phyloP scores from a whole-genome alignment of 805 yeast genomes.

The Yamadazyma nakazawae region DNA sequence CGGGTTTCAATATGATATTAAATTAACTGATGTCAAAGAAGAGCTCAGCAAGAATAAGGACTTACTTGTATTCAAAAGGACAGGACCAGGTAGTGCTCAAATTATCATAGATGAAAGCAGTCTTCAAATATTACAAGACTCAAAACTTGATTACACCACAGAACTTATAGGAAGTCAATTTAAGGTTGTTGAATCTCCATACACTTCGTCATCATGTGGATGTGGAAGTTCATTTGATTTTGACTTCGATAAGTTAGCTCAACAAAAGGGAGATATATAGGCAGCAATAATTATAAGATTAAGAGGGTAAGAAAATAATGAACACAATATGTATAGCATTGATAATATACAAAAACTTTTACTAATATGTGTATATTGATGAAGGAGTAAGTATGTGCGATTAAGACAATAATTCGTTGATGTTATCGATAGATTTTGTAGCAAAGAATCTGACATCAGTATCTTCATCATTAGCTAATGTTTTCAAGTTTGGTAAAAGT shows the following conservation, averaged over 20 bases:
- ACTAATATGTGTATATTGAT: not conserved
- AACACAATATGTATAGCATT: too few relatives aligned
- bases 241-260: constrained; percentile 42
- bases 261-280: constrained; percentile 14
- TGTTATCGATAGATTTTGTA: constrained; percentile 44
- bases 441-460: constrained; percentile 90
- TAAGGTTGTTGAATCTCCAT: constrained; percentile 87
- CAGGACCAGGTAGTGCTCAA: constrained; percentile 51
- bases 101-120: constrained; percentile 80
- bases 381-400: not conserved
- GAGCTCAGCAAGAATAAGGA: constrained; percentile 34
- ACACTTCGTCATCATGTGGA: constrained; percentile 55
- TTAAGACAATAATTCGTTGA: constrained; percentile 5
- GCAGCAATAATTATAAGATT: not conserved
- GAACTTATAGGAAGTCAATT: constrained; percentile 95
- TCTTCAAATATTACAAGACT: constrained; percentile 75
- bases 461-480: constrained; percentile 69
- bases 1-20: constrained; percentile 87
- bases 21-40: constrained; percentile 46
- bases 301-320: not conserved
- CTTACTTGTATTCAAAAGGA: constrained; percentile 57
- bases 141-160: constrained; percentile 82
- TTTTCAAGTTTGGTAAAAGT: constrained; percentile 63
- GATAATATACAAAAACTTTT: too few relatives aligned
- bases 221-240: constrained; percentile 48